These are phyloP conservation scores for Fraxinus excelsior DNA, from an alignment of 257 asterid genomes.

Conservation along the genomic window DNA sequence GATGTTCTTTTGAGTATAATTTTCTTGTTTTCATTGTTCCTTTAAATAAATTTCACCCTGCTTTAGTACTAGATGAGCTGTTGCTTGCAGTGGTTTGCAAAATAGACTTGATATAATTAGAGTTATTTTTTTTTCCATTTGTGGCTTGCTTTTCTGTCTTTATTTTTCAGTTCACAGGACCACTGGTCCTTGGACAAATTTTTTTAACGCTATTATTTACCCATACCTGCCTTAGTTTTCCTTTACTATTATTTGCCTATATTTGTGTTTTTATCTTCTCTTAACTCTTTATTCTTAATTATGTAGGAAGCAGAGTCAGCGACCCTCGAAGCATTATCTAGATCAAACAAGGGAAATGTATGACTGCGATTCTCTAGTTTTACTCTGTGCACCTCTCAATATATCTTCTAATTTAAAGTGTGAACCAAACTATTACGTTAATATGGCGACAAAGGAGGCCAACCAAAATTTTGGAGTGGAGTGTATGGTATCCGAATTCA, in stretches of 20 bases:
- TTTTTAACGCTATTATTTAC: slow-evolving; percentile 11
- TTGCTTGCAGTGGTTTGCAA: neutral
- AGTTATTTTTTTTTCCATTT: neutral
- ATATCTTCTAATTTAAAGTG: neutral
- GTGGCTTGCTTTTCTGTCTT: neutral
- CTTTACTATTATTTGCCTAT: slow-evolving; percentile 1
- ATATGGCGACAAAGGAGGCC: neutral
- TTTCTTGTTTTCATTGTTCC: neutral
- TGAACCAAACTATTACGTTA: neutral
- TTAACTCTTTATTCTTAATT: slow-evolving; percentile 21
- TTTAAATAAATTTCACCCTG: neutral
- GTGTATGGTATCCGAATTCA: neutral
- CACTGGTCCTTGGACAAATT: slow-evolving; percentile 17
- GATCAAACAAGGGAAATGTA: slow-evolving; percentile 91
- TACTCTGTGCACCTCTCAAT: slow-evolving; percentile 15
- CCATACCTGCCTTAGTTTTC: slow-evolving; percentile 13
- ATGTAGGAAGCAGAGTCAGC: slow-evolving; percentile 95
- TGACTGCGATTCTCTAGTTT: slow-evolving; percentile 29
- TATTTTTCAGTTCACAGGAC: neutral
- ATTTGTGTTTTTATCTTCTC: slow-evolving; percentile 8
- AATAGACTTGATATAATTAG: neutral
- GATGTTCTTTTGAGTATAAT: neutral
- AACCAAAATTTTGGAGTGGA: slow-evolving; percentile 11
- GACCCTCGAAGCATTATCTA: slow-evolving; percentile 90
- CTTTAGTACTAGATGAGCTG: neutral